Evolutionary conservation across 2,329 filamentous ascomycete species (phyloP), one percentile per base, ranked within the genome.

Genomic region (Fusarium devonianum): DNA sequence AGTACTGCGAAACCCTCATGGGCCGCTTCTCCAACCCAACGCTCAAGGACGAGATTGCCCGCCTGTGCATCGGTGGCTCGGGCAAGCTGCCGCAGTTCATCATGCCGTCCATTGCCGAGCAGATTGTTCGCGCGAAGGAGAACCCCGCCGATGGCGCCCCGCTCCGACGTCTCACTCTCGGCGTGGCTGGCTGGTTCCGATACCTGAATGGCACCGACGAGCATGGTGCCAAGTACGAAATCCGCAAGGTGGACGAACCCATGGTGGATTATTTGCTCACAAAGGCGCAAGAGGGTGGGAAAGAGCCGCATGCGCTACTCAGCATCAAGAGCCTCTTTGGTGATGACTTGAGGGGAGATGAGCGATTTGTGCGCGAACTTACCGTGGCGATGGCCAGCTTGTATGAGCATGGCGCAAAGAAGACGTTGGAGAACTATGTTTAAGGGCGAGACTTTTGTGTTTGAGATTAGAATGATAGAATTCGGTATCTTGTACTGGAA

Each of bases 1-100:
- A 76, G 58, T 81, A 81, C 68, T 79, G 77, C 71, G 68, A 73
- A 52, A 81, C 78, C 1, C 74, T 81, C 33, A 75, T 81, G 52
- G 77, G 79, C 66, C 78, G 78, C 26, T 81, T 81, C 71, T 75
- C 76, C 63, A 81, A 81, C 75, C 78, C 79, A 0, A 80, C 78
- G 43, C 80, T 81, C 62, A 79, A 75, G 77, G 78, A 81, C 51
- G 78, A 80, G 68, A 71, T 81, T 45, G 75, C 77, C 28, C 79
- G 78, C 26, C 69, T 81, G 51, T 76, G 75, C 50, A 73, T 81
- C 16, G 76, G 76, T 64, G 78, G 73, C 16, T 80, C 78, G 5
- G 78, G 78, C 70, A 81, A 81, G 74, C 75, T 81, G 28, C 78
- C 78, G 0, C 77, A 77, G 68, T 77, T 77, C 69, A 75, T 77